Percentiles rank a stretch among this genome's conserved stretches.
Evolutionary conservation across 2,329 filamentous ascomycete species (phyloP).

Genomic region (Fusarium sp.): DNA sequence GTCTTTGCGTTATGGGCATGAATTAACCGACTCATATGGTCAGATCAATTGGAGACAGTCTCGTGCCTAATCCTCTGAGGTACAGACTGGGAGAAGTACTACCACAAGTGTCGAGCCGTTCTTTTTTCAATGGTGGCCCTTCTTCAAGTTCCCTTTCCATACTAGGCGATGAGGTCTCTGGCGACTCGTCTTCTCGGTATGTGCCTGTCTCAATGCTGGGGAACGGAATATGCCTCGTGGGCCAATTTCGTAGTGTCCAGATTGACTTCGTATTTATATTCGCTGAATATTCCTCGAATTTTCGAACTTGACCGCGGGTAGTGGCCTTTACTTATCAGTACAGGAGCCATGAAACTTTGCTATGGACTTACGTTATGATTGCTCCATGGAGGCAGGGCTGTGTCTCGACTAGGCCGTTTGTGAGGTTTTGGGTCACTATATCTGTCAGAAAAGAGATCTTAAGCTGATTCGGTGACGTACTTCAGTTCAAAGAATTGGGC

Average conservation of each 20-base stretch:
- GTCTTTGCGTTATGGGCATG: not conserved
- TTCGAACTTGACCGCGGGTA: not conserved
- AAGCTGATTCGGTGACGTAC: no score
- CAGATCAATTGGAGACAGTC: not conserved
- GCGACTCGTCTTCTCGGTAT: not conserved
- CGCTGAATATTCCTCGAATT: not conserved
- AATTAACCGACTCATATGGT: not conserved
- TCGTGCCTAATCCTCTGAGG: not conserved
- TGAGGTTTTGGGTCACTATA: not conserved
- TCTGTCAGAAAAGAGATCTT: not conserved
- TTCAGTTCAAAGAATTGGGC: not conserved
- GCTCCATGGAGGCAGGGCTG: not conserved
- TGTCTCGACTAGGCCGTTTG: not conserved
- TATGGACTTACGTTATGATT: not conserved
- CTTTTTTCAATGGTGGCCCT: not conserved
- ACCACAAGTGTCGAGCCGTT: not conserved
- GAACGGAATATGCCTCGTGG: slow-evolving; percentile 15
- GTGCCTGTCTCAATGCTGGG: slow-evolving; percentile 7
- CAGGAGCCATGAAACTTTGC: not conserved
- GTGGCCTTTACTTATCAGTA: not conserved
- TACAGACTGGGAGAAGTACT: not conserved
- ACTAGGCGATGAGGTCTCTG: not conserved
- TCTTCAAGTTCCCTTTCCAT: not conserved
- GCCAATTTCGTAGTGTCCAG: slow-evolving; percentile 14
- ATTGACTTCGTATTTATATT: not conserved